Evolutionary conservation across 345 rosid genomes (phyloP).

Genomic region (Populus pruinosa): DNA sequence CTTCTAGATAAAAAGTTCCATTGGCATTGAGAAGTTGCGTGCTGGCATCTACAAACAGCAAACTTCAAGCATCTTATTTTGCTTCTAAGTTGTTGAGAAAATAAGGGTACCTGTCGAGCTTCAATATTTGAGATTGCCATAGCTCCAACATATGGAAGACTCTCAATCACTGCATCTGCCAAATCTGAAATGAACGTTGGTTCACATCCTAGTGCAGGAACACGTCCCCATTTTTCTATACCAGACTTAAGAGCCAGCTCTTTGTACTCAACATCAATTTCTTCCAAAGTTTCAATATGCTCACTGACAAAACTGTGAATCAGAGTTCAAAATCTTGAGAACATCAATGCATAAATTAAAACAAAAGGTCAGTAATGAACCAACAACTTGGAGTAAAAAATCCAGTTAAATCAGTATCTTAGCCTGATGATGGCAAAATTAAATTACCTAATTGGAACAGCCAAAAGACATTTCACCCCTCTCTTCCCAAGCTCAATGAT

Average conservation of each 20-base stretch:
- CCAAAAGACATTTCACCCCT: constrained; percentile 82
- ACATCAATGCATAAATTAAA: neutral
- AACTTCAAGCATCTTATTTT: neutral
- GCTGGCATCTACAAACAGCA: neutral
- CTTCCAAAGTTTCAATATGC: constrained; percentile 97
- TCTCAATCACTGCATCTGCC: constrained; percentile 96
- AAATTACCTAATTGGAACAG: constrained; percentile 95
- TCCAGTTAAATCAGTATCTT: no score
- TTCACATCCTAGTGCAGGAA: constrained; percentile 92
- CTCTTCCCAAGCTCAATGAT: constrained; percentile 80
- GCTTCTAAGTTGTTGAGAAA: neutral
- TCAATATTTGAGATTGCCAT: constrained; percentile 97
- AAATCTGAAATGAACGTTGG: constrained; percentile 89
- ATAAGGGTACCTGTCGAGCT: constrained; percentile 79
- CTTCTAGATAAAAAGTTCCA: neutral
- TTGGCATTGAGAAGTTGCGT: neutral
- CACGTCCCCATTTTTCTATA: constrained; percentile 95
- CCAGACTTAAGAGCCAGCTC: constrained; percentile 92
- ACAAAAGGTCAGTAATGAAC: no score
- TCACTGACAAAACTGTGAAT: constrained; percentile 87
- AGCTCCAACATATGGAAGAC: constrained; percentile 97
- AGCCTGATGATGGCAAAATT: no score
- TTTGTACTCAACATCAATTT: constrained; percentile 94
- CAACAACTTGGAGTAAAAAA: no score
- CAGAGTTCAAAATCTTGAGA: constrained; percentile 9